Evolutionary conservation across 1,284 basidiomycete species (phyloP).

Genomic region (Irpex rosettiformis): DNA sequence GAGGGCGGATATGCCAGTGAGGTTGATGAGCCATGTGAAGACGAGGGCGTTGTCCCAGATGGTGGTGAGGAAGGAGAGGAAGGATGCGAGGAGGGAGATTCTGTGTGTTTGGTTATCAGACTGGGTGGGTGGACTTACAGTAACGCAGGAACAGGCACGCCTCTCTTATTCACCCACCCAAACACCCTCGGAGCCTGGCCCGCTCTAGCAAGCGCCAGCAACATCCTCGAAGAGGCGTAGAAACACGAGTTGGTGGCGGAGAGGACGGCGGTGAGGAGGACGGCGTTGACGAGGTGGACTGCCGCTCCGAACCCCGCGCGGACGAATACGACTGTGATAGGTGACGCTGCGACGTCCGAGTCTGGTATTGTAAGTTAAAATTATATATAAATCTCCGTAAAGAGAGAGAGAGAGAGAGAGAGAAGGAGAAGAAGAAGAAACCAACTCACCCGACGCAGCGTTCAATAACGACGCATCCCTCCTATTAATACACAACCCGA

Average conservation of each 20-base stretch:
- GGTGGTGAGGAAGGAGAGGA: slow-evolving; percentile 49
- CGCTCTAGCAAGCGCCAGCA: slow-evolving; percentile 76
- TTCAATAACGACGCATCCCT: slow-evolving; percentile 44
- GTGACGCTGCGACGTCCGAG: slow-evolving; percentile 46
- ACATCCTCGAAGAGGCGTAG: slow-evolving; percentile 78
- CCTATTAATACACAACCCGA: slow-evolving; percentile 54
- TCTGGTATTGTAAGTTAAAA: too few species aligned
- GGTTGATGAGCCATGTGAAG: slow-evolving; percentile 60
- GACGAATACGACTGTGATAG: slow-evolving; percentile 56
- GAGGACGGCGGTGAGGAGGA: slow-evolving; percentile 64
- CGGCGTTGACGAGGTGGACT: slow-evolving; percentile 52
- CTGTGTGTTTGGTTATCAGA: neutral
- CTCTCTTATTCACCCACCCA: slow-evolving; percentile 54
- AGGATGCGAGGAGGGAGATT: slow-evolving; percentile 38
- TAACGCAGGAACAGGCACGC: slow-evolving; percentile 57
- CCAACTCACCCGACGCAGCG: slow-evolving; percentile 37
- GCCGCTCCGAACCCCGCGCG: slow-evolving; percentile 58
- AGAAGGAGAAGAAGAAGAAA: neutral
- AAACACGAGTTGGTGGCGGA: slow-evolving; percentile 60
- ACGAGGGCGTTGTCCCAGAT: slow-evolving; percentile 54
- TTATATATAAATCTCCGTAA: too few species aligned
- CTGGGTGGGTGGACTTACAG: slow-evolving; percentile 32
- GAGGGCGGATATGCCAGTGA: slow-evolving; percentile 68
- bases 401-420: neutral
- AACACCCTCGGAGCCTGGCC: slow-evolving; percentile 82